Percentiles rank a stretch among this genome's conserved stretches.
Evolutionary conservation across 768 basidiomycete genomes (phyloP).

Genomic region (Hygrocybe coccinea): DNA sequence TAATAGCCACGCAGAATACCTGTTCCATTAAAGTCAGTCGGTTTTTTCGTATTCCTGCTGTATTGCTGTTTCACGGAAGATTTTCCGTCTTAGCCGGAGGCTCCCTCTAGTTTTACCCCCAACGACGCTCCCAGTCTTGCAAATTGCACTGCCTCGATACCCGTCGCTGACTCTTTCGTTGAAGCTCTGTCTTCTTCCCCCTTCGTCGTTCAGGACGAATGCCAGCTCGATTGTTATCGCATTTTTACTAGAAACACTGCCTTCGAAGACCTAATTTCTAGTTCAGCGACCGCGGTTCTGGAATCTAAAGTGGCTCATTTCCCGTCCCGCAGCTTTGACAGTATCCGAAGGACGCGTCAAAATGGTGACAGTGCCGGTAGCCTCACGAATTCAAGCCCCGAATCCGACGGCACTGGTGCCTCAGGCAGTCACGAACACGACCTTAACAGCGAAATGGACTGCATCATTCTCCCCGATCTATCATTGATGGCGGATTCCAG

Average conservation of each 20-base stretch:
- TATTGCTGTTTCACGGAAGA: neutral
- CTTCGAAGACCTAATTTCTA: conserved; percentile 1
- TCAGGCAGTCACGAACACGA: too few relatives aligned
- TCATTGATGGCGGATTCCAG: neutral
- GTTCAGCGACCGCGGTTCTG: neutral
- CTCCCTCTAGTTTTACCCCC: neutral
- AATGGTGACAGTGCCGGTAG: too few relatives aligned
- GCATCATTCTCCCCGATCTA: neutral
- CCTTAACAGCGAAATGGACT: too few relatives aligned
- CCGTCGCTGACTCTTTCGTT: neutral
- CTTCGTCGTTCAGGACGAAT: neutral
- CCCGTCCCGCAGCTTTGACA: neutral
- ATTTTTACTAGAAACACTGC: neutral
- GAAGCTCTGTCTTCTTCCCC: neutral
- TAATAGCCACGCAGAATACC: neutral
- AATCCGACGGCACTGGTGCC: too few relatives aligned
- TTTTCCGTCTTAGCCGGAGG: neutral
- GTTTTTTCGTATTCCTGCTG: neutral
- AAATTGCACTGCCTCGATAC: neutral
- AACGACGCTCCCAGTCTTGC: neutral
- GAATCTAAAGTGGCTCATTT: neutral
- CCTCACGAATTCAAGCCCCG: too few relatives aligned
- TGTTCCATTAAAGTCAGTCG: neutral
- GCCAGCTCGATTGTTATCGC: neutral
- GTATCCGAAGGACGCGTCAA: too few relatives aligned